Evolutionary conservation across 192 early-diverging fungal genomes (phyloP).

Genomic region (Coemansia sp.): DNA sequence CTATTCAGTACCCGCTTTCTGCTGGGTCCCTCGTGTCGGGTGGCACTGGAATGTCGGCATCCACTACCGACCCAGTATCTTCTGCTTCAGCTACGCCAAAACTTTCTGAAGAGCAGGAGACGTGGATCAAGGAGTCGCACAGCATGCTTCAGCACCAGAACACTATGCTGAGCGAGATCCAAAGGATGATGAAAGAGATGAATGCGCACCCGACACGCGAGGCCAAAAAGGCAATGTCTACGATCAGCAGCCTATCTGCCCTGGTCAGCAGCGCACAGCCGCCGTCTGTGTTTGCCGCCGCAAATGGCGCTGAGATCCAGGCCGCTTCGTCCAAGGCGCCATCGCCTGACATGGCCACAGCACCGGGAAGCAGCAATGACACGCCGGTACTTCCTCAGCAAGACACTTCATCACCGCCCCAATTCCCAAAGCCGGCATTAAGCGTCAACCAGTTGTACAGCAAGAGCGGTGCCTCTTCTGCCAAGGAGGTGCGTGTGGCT

Average conservation of each 20-base stretch:
- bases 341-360: slow-evolving; percentile 1
- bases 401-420: background rate
- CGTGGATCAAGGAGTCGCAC: slow-evolving; percentile 38
- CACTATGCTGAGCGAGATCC: slow-evolving; percentile 20
- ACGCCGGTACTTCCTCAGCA: background rate
- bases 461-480: background rate
- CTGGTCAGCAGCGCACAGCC: slow-evolving; percentile 15
- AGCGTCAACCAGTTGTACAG: slow-evolving; percentile 11
- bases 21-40: background rate
- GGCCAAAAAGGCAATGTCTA: slow-evolving; percentile 29
- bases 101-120: slow-evolving; percentile 32
- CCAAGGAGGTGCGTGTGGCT: background rate
- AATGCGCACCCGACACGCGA: slow-evolving; percentile 11
- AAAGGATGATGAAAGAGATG: slow-evolving; percentile 26
- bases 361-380: background rate
- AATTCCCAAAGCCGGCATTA: slow-evolving; percentile 14
- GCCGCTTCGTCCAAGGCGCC: background rate
- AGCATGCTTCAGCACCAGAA: slow-evolving; percentile 36
- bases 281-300: background rate
- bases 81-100: slow-evolving; percentile 3
- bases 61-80: slow-evolving; percentile 1
- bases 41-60: background rate
- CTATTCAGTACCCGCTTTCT: background rate
- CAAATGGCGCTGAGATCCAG: background rate
- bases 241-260: slow-evolving; percentile 28